These are phyloP conservation scores for Aschersonia sp. DNA, from an alignment of 2,329 filamentous ascomycete genomes.

Conservation along the genomic window DNA sequence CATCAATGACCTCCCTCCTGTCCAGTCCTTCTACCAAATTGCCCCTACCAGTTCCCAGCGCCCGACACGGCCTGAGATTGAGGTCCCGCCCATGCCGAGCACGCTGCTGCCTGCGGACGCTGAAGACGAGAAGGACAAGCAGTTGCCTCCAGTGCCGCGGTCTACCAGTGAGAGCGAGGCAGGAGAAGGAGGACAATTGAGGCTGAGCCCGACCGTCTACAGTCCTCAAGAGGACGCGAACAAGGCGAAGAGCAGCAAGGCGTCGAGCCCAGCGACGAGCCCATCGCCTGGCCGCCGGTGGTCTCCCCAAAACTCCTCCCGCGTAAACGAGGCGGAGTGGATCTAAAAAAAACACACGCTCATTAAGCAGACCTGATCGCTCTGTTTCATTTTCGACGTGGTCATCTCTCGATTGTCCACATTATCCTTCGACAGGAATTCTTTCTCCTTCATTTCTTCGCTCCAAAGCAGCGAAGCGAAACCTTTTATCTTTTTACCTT, in stretches of 20 bases:
- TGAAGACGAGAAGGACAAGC: background rate
- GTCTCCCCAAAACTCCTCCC: background rate
- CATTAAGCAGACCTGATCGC: background rate
- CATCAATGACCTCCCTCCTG: constrained; percentile 30
- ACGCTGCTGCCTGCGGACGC: background rate
- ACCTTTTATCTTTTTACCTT: too few relatives aligned
- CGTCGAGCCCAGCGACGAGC: background rate
- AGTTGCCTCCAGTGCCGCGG: constrained; percentile 21
- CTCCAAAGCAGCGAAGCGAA: too few relatives aligned
- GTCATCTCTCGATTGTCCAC: background rate
- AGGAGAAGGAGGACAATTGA: constrained; percentile 15
- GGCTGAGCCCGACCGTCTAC: constrained; percentile 38
- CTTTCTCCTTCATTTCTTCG: background rate
- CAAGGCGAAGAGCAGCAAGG: background rate
- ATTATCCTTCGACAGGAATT: background rate
- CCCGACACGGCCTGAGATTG: background rate
- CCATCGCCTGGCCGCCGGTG: background rate
- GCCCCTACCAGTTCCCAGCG: background rate
- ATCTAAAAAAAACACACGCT: background rate
- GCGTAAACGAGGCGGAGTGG: constrained; percentile 6
- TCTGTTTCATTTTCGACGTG: background rate
- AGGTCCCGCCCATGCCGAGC: background rate
- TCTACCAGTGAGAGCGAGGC: background rate
- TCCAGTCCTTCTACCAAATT: constrained; percentile 7
- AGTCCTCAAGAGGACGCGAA: constrained; percentile 16